Evolutionary conservation across 768 basidiomycete species (phyloP).

Genomic region (Auriscalpium microsporum): DNA sequence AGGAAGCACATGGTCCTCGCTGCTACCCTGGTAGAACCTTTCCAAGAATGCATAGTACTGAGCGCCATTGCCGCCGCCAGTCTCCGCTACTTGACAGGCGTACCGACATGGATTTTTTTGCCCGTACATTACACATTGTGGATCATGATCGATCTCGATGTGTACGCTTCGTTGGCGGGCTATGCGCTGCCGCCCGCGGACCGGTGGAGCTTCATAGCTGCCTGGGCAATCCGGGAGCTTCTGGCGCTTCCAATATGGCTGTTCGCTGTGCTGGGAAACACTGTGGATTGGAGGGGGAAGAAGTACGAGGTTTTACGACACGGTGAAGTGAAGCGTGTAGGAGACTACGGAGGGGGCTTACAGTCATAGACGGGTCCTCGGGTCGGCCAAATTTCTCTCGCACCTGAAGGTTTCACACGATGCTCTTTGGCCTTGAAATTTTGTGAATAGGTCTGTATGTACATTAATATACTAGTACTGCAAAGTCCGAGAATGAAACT

Average conservation of each 20-base stretch:
- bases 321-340: constrained; percentile 48
- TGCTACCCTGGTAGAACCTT: constrained; percentile 85
- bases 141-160: constrained; percentile 75
- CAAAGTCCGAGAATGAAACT: no score
- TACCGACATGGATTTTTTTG: constrained; percentile 47
- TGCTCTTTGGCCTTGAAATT: no score
- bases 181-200: constrained; percentile 44
- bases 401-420: no score
- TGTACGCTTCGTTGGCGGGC: constrained; percentile 69
- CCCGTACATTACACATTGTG: constrained; percentile 57
- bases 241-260: constrained; percentile 85
- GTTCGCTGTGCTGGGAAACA: constrained; percentile 69
- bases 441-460: no score
- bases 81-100: constrained; percentile 38
- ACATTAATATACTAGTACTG: no score
- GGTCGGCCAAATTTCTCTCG: no score
- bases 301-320: constrained; percentile 66
- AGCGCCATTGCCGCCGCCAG: constrained; percentile 57
- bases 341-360: constrained; percentile 1
- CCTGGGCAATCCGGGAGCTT: constrained; percentile 76
- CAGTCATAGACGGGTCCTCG: no score
- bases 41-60: constrained; percentile 79
- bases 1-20: constrained; percentile 86
- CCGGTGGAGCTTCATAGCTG: constrained; percentile 54
- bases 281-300: constrained; percentile 82